phyloP scores from a whole-genome alignment of 2,329 filamentous ascomycete species.

The Blastomyces emzantsi region DNA sequence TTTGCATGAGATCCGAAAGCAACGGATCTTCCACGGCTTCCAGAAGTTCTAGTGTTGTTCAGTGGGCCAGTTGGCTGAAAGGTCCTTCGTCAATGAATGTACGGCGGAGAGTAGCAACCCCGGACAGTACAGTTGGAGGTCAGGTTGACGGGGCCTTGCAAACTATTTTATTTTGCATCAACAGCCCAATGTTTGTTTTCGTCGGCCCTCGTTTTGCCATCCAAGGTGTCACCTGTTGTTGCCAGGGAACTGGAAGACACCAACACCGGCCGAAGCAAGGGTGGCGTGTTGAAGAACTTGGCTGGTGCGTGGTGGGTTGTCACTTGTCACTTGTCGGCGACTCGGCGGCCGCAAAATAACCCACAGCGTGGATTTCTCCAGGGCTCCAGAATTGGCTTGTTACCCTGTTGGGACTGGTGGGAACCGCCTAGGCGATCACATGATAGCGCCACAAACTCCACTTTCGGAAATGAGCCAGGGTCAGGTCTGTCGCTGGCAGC shows the following conservation, averaged over 20 bases:
- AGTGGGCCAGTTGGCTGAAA: neutral
- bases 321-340: too few species aligned
- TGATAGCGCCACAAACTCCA: neutral
- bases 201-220: neutral
- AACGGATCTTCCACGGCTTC: neutral
- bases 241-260: neutral
- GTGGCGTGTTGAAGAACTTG: too few species aligned
- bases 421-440: neutral
- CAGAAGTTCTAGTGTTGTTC: neutral
- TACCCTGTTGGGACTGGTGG: neutral
- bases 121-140: neutral
- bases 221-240: neutral
- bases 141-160: neutral
- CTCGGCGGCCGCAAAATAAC: too few species aligned
- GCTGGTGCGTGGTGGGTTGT: too few species aligned
- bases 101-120: too few species aligned
- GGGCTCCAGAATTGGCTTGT: neutral
- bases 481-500: neutral
- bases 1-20: slow-evolving; percentile 5
- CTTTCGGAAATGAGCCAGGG: neutral
- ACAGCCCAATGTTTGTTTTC: neutral
- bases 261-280: neutral
- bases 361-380: too few species aligned
- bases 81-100: neutral
- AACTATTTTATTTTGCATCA: neutral